Base-by-base conservation (phyloP, 192 early-diverging fungal species). In the Backusella circina region DNA sequence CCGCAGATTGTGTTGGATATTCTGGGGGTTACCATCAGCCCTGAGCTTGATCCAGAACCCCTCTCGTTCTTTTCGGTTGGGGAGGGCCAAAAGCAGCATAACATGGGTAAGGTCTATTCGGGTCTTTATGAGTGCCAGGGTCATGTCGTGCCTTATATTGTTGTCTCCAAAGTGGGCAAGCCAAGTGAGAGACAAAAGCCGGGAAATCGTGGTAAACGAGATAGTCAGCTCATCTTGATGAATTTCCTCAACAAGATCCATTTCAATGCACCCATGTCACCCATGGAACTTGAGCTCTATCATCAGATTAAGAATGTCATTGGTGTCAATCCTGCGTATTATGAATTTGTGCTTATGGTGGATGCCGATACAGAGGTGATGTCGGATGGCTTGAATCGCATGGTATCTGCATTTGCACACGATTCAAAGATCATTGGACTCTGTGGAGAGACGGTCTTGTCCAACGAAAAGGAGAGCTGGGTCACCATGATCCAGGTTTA, bases 401-500 rank as follows among this genome's bases (percentile, higher is more conserved):
- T 98, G 75, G 88, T 98, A 16, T 91, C 95, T 10, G 91, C 86
- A 65, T 87, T 92, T 85, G 86, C 91, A 32, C 85, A 91, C 57
- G 92, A 95, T 72, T 85, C 87, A 80, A 75, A 80, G 85, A 91
- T 98, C 36, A 91, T 95, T 80, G 98, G 97, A 26, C 85, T 96
- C 26, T 98, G 96, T 80, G 98, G 98, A 74, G 98, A 99, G 78
- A 99, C 98, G 7, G 85, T 86, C 71, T 86, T 99, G 74, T 88
- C 92, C 13, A 98, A 98, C 79, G 95, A 97, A 77, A 92, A 94
- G 77, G 88, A 92, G 72, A 93, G 93, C 23, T 98, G 94, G 94
- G 91, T 94, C 36, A 96, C 97, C 8, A 97, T 97, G 95, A 98
- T 99, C 82, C 97, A 98, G 76, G 95, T 99, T 37, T 98, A 98